Evolutionary conservation across 805 yeast species (phyloP).

Genomic region (Candida coquimbonensis): DNA sequence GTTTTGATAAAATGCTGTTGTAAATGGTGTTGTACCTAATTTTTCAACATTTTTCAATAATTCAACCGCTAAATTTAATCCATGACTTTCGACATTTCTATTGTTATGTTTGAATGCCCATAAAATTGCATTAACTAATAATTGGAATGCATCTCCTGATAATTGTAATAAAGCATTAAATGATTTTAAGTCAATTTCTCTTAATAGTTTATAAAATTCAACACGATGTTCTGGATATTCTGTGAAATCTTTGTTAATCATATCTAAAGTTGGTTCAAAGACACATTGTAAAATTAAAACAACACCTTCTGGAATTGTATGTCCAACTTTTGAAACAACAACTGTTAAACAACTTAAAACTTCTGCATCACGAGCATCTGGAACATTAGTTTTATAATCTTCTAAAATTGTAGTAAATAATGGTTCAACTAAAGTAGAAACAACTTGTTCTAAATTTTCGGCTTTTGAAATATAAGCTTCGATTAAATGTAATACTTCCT

Average conservation of each 20-base stretch:
- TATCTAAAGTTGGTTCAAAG: constrained; percentile 87
- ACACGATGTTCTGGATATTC: constrained; percentile 98
- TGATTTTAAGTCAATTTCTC: constrained; percentile 78
- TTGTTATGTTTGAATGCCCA: constrained; percentile 99
- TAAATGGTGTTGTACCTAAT: constrained; percentile 60
- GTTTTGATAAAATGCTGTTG: constrained; percentile 80
- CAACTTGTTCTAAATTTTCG: constrained; percentile 75
- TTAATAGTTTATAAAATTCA: constrained; percentile 84
- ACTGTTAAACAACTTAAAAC: constrained; percentile 93
- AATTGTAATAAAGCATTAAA: constrained; percentile 82
- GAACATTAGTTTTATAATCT: constrained; percentile 82
- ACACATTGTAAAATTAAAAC: constrained; percentile 82
- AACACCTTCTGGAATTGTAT: constrained; percentile 81
- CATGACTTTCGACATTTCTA: constrained; percentile 92
- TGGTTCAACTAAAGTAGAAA: constrained; percentile 74
- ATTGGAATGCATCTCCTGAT: constrained; percentile 87
- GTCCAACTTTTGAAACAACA: constrained; percentile 81
- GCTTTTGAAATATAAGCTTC: constrained; percentile 88
- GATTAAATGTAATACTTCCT: constrained; percentile 82
- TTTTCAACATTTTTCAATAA: constrained; percentile 78
- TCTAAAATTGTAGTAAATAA: constrained; percentile 78
- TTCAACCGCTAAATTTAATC: constrained; percentile 77
- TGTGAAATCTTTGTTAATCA: constrained; percentile 92
- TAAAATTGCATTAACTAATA: constrained; percentile 85
- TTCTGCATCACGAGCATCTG: constrained; percentile 97